Conservation (phyloP, 2,329 filamentous ascomycete genomes). For the Pyrenophora seminiperda region DNA sequence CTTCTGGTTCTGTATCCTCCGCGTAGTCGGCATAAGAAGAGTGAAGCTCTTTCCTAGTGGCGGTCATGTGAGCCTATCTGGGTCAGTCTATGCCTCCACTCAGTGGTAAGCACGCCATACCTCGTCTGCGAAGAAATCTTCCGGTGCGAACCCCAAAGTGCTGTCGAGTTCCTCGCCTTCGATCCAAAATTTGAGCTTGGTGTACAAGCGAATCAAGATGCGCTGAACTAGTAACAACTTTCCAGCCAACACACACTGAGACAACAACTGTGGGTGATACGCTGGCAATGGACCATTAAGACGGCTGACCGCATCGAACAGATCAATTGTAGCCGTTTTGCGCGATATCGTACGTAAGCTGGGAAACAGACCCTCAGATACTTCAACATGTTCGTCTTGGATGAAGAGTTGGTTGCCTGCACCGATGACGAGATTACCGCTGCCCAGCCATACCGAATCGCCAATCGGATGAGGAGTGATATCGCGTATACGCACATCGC, state of each 20-base stretch:
- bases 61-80: conserved; percentile 44
- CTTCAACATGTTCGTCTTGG: conserved; percentile 75
- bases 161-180: conserved; percentile 81
- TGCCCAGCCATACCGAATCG: conserved; percentile 87
- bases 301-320: conserved; percentile 81
- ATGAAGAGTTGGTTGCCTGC: conserved; percentile 91
- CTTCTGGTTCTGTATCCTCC: conserved; percentile 63
- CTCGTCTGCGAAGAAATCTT: conserved; percentile 55
- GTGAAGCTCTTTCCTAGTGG: conserved; percentile 55
- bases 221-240: conserved; percentile 73
- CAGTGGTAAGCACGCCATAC: conserved; percentile 37
- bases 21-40: conserved; percentile 59
- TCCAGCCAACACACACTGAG: conserved; percentile 82
- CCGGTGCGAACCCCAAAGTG: conserved; percentile 66
- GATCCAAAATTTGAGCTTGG: conserved; percentile 79
- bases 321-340: conserved; percentile 62
- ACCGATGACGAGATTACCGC: conserved; percentile 84
- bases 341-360: conserved; percentile 58
- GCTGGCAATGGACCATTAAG: conserved; percentile 86
- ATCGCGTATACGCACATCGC: conserved; percentile 79
- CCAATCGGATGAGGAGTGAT: conserved; percentile 89
- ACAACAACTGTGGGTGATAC: conserved; percentile 90
- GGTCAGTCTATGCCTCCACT: conserved; percentile 6
- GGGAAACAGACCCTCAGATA: conserved; percentile 64
- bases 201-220: conserved; percentile 73